phyloP scores from a whole-genome alignment of 192 early-diverging fungal genomes.

The Linderina pennispora region DNA sequence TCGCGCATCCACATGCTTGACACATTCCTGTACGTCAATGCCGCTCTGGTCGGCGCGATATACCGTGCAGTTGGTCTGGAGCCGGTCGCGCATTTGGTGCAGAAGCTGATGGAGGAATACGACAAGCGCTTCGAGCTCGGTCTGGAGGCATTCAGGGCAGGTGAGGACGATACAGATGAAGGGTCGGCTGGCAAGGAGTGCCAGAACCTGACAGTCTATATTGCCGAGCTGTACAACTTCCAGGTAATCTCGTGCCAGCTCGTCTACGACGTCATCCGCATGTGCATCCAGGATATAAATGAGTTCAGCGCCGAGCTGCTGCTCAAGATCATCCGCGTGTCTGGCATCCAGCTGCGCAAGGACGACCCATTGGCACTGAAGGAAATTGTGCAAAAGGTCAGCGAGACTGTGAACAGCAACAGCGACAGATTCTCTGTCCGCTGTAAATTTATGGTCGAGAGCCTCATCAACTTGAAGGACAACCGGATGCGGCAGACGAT shows the following conservation, averaged over 20 bases:
- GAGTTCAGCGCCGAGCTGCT: slow-evolving; percentile 89
- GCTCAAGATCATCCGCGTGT: slow-evolving; percentile 61
- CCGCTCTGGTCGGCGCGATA: slow-evolving; percentile 75
- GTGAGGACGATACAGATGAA: slow-evolving; percentile 31
- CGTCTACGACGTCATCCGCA: slow-evolving; percentile 78
- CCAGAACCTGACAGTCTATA: slow-evolving; percentile 72
- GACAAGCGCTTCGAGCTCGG: slow-evolving; percentile 51
- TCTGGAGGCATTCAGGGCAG: slow-evolving; percentile 7
- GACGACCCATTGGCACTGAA: slow-evolving; percentile 92
- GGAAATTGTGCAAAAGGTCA: slow-evolving; percentile 67
- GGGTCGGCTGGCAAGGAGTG: slow-evolving; percentile 59
- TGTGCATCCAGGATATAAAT: slow-evolving; percentile 61
- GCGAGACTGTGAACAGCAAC: slow-evolving; percentile 21
- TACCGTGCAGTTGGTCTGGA: slow-evolving; percentile 81
- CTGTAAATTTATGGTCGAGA: slow-evolving; percentile 92
- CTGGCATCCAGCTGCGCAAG: slow-evolving; percentile 75
- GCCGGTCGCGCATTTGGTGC: slow-evolving; percentile 74
- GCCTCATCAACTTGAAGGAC: slow-evolving; percentile 87
- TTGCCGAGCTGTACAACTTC: slow-evolving; percentile 88
- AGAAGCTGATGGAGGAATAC: slow-evolving; percentile 67
- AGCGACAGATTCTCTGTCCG: slow-evolving; percentile 50
- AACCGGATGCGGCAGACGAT: slow-evolving; percentile 71
- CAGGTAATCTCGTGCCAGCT: slow-evolving; percentile 77
- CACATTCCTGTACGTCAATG: slow-evolving; percentile 86
- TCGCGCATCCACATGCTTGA: slow-evolving; percentile 84